phyloP scores from a whole-genome alignment of 1,284 basidiomycete genomes.

The Sanghuangporus sanghuang region DNA sequence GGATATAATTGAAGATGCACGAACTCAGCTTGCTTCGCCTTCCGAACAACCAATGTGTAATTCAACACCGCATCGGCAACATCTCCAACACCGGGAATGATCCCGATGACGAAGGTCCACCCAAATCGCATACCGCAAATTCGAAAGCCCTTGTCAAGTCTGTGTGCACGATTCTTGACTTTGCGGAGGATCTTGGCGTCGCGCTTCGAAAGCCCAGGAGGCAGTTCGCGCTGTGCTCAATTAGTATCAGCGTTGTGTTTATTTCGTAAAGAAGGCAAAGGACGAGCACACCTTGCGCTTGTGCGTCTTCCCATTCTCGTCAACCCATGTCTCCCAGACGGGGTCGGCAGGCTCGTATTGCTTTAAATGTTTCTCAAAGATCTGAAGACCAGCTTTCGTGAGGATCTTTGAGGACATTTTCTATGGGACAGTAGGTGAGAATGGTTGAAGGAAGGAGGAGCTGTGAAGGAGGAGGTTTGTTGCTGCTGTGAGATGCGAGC shows the following conservation, averaged over 20 bases:
- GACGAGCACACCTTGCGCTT: slow-evolving; percentile 55
- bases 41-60: slow-evolving; percentile 75
- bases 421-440: background rate
- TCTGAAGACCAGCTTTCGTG: slow-evolving; percentile 41
- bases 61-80: slow-evolving; percentile 60
- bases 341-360: slow-evolving; percentile 73
- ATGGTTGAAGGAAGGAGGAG: background rate
- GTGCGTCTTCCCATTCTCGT: slow-evolving; percentile 60
- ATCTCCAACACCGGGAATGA: slow-evolving; percentile 74
- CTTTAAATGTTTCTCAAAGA: slow-evolving; percentile 60
- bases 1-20: slow-evolving; percentile 14
- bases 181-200: slow-evolving; percentile 76
- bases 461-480: background rate
- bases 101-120: slow-evolving; percentile 78
- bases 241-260: background rate
- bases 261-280: background rate
- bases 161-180: slow-evolving; percentile 78
- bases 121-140: slow-evolving; percentile 85
- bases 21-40: slow-evolving; percentile 65
- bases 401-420: slow-evolving; percentile 36
- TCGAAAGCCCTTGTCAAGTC: slow-evolving; percentile 87
- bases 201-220: slow-evolving; percentile 72
- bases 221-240: slow-evolving; percentile 54
- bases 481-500: background rate
- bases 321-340: slow-evolving; percentile 71